A percentile compares a stretch with the other conserved stretches of the same genome.
Evolutionary conservation across 106 monocot genomes (phyloP).

Genomic region (Amphibolis antarctica): DNA sequence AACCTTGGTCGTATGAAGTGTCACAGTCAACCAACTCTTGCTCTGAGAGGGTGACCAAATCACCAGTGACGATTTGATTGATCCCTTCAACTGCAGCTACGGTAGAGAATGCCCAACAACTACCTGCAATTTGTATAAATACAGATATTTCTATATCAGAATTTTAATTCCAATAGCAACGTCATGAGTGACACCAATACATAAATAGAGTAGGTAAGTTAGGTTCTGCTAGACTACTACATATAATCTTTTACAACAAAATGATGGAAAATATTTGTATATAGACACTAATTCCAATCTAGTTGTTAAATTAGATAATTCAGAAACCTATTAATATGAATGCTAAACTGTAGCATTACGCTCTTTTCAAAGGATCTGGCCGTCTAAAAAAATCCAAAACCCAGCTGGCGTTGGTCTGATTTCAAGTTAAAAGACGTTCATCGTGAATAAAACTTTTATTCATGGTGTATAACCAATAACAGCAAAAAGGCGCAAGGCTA

Average conservation of each 20-base stretch:
- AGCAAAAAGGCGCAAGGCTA: too few species aligned
- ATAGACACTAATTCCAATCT: not conserved
- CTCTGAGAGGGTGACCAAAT: slow-evolving; percentile 16
- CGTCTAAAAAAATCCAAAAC: too few species aligned
- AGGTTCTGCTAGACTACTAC: not conserved
- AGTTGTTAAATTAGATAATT: not conserved
- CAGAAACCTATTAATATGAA: not conserved
- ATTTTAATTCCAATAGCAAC: not conserved
- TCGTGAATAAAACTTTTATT: too few species aligned
- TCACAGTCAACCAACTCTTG: slow-evolving; percentile 26
- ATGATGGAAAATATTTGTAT: not conserved
- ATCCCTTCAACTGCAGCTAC: slow-evolving; percentile 12
- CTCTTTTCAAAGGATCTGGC: too few species aligned
- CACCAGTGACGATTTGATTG: slow-evolving; percentile 20
- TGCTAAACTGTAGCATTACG: too few species aligned
- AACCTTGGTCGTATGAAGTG: slow-evolving; percentile 14
- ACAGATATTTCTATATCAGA: not conserved
- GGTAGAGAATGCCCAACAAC: slow-evolving; percentile 27
- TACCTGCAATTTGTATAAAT: slow-evolving; percentile 9
- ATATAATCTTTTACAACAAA: not conserved
- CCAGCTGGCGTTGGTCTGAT: too few species aligned
- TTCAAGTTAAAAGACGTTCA: too few species aligned
- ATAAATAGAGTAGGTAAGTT: not conserved
- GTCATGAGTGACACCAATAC: not conserved
- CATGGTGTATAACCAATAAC: too few species aligned